phyloP scores from a whole-genome alignment of 2,329 filamentous ascomycete genomes.

The Calonectria crousiana region DNA sequence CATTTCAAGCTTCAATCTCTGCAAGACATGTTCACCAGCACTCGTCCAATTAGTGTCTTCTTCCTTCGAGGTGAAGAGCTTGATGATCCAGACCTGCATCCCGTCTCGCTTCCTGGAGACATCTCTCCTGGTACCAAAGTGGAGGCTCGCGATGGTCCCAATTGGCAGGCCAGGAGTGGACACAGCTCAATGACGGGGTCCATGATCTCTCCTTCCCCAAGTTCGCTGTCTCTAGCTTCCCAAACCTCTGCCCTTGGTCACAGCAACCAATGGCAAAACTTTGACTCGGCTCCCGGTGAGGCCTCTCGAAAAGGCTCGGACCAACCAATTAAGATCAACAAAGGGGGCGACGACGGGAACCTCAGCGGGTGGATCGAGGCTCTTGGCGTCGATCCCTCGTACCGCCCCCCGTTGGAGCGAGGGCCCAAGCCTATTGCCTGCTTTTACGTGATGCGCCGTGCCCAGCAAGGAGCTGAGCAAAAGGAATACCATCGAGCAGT shows the following conservation, averaged over 20 bases:
- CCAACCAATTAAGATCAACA: conserved; percentile 64
- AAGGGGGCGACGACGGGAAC: conserved; percentile 71
- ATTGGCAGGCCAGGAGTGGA: conserved; percentile 66
- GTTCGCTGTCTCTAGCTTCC: conserved; percentile 72
- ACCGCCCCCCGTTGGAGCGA: conserved; percentile 82
- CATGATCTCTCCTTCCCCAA: conserved; percentile 75
- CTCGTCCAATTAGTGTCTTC: conserved; percentile 80
- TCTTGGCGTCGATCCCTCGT: conserved; percentile 87
- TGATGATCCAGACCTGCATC: conserved; percentile 84
- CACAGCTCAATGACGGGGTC: conserved; percentile 71
- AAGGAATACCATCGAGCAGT: conserved; percentile 84
- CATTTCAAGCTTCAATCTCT: conserved; percentile 82
- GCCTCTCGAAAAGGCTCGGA: conserved; percentile 60
- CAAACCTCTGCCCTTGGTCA: conserved; percentile 60
- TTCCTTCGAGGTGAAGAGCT: conserved; percentile 82
- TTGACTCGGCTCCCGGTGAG: conserved; percentile 66
- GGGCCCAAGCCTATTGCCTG: conserved; percentile 83
- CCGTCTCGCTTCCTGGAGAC: conserved; percentile 79
- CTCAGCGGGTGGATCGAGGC: conserved; percentile 91
- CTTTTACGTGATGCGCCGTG: conserved; percentile 80
- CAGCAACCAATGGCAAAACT: conserved; percentile 68
- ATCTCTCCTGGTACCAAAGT: conserved; percentile 69
- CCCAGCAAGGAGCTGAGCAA: conserved; percentile 61
- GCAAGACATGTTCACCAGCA: conserved; percentile 91
- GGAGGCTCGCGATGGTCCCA: conserved; percentile 59